Base-by-base conservation (phyloP, 169 alveolate genomes). In the Theileria parva region DNA sequence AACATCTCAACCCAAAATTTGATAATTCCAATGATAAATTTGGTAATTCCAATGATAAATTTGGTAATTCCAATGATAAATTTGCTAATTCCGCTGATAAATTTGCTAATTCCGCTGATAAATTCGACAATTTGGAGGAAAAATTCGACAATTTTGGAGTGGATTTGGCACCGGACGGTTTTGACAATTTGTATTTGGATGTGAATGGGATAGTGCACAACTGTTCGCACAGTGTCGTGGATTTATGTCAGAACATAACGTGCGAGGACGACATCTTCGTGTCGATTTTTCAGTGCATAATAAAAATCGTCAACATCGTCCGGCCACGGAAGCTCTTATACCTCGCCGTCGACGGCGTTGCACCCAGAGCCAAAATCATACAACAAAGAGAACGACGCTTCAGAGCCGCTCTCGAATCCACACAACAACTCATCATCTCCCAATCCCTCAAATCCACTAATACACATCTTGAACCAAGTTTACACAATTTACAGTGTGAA, bases 281-380 rank as follows among this genome's bases (percentile, higher is more conserved):
- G 63, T 91, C 92, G 60, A 90, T 94, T 34, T 96, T 95, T 74
- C 91, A 87, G 53, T 95, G 95, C 80, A 95, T 96, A 32, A 97
- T 94, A 79, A 93, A 94, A 86, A 74, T 97, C 51, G 95, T 97
- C 44, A 95, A 94, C 76, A 86, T 95, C 60, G 94, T 93, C 8
- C 91, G 94, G 61, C 99, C 99, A 12, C 89, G 87, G 77, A 92
- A 92, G 71, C 73, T 97, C 64, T 88, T 96, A 13, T 95, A 95
- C 79, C 81, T 97, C 50, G 98, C 99, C 2, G 93, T 95, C 15
- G 99, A 97, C 86, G 99, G 99, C 0, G 99, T 97, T n/a, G 98
- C 99, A 30, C 99, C 99, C n/a, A 93, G 97, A 80, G 99, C 99
- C 2, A 97, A 97, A 92, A 95, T 97, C 96, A 96, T 95, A 89